Conservation (phyloP, 768 basidiomycete genomes). For the Pleurotus cornucopiae region DNA sequence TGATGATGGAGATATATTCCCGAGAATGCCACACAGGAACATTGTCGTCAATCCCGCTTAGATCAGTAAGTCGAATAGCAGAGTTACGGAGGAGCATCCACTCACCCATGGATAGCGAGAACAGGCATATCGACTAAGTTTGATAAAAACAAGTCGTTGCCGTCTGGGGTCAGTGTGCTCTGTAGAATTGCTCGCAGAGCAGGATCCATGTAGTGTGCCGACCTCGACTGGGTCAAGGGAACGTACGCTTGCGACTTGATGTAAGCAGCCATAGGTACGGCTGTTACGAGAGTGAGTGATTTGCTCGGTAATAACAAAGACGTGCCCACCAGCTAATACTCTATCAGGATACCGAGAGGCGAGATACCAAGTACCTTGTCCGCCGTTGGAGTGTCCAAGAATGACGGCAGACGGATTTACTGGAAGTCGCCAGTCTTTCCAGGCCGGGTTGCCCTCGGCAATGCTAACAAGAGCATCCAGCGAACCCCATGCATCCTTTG, state of each 20-base stretch:
- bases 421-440: slow-evolving; percentile 38
- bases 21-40: slow-evolving; percentile 87
- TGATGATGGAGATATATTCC: slow-evolving; percentile 54
- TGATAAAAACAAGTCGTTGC: slow-evolving; percentile 82
- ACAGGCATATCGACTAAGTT: slow-evolving; percentile 71
- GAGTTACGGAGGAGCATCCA: slow-evolving; percentile 1
- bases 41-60: slow-evolving; percentile 75
- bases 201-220: slow-evolving; percentile 78
- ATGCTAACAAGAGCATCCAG: slow-evolving; percentile 54
- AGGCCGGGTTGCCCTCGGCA: slow-evolving; percentile 28
- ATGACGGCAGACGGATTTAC: slow-evolving; percentile 47
- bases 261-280: slow-evolving; percentile 76
- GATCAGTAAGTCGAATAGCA: not conserved
- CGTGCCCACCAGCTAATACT: slow-evolving; percentile 51
- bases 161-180: slow-evolving; percentile 72
- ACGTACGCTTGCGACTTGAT: slow-evolving; percentile 88
- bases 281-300: slow-evolving; percentile 25
- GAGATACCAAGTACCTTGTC: slow-evolving; percentile 84
- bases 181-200: slow-evolving; percentile 67
- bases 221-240: slow-evolving; percentile 66
- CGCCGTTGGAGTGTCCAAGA: slow-evolving; percentile 93
- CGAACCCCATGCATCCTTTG: slow-evolving; percentile 61
- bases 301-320: not conserved
- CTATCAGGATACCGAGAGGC: slow-evolving; percentile 76
- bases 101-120: slow-evolving; percentile 77